phyloP scores from a whole-genome alignment of 1,139 yeast genomes.

The Yamadazyma sp. region DNA sequence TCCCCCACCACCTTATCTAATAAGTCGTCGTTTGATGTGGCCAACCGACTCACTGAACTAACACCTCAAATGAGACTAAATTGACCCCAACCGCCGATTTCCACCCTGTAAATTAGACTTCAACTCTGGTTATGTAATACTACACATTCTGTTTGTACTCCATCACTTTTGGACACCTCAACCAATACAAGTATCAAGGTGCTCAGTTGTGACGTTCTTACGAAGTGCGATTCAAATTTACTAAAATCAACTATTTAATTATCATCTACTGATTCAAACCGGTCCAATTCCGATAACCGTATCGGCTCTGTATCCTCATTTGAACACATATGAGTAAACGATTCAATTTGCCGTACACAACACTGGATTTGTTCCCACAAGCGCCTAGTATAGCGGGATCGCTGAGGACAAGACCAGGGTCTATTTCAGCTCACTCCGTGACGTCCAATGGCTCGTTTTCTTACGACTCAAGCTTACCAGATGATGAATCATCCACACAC shows the following conservation, averaged over 20 bases:
- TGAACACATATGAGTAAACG: slow-evolving; percentile 24
- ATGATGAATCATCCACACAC: slow-evolving; percentile 2
- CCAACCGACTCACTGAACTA: not conserved
- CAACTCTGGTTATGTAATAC: too few species aligned
- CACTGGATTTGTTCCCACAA: slow-evolving; percentile 41
- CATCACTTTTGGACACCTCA: too few species aligned
- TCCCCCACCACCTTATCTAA: slow-evolving; percentile 1
- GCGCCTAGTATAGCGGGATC: slow-evolving; percentile 13
- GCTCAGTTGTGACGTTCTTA: too few species aligned
- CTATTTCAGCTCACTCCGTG: slow-evolving; percentile 22
- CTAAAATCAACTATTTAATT: too few species aligned
- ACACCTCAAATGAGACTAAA: not conserved
- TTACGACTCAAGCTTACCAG: slow-evolving; percentile 2
- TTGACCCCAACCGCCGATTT: not conserved
- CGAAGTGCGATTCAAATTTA: too few species aligned
- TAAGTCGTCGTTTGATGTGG: not conserved
- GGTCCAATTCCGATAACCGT: too few species aligned
- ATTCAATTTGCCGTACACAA: slow-evolving; percentile 36
- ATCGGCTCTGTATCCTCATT: not conserved
- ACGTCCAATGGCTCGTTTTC: slow-evolving; percentile 19
- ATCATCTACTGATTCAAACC: too few species aligned
- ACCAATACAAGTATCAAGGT: too few species aligned
- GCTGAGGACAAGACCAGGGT: slow-evolving; percentile 18
- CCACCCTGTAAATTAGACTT: not conserved
- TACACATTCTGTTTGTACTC: too few species aligned